phyloP scores from a whole-genome alignment of 2,329 filamentous ascomycete species.

The Penicillium sp. region DNA sequence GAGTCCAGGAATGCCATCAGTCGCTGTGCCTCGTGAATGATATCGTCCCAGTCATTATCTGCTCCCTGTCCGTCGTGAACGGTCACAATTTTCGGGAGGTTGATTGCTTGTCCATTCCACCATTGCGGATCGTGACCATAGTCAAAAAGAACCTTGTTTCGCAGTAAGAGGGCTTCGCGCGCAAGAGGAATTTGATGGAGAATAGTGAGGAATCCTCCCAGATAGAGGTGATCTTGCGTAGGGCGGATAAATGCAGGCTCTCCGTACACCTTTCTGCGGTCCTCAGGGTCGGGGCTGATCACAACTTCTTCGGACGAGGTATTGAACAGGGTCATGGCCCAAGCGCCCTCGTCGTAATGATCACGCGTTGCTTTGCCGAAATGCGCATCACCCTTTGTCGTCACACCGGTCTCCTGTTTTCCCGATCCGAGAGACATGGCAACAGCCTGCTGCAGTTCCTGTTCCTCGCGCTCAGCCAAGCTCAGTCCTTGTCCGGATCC shows the following conservation, averaged over 20 bases:
- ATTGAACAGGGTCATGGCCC: conserved; percentile 56
- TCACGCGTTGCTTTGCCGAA: conserved; percentile 57
- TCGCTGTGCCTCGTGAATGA: conserved; percentile 59
- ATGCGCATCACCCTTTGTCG: conserved; percentile 38
- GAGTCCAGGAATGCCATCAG: conserved; percentile 61
- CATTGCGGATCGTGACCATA: conserved; percentile 59
- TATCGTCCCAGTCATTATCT: conserved; percentile 41
- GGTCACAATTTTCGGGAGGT: conserved; percentile 52
- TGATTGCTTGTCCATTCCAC: conserved; percentile 60
- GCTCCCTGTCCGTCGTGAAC: conserved; percentile 34
- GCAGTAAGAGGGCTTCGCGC: conserved; percentile 55
- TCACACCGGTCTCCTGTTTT: conserved; percentile 57
- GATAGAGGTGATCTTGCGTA: conserved; percentile 51
- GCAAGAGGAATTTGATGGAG: conserved; percentile 60
- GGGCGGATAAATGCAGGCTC: conserved; percentile 60
- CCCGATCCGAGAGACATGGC: conserved; percentile 46
- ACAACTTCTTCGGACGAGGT: conserved; percentile 52
- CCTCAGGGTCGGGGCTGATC: conserved; percentile 52
- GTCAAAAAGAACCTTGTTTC: conserved; percentile 44
- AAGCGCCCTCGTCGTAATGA: conserved; percentile 53
- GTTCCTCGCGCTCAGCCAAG: conserved; percentile 45
- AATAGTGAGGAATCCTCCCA: conserved; percentile 60
- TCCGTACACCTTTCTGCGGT: conserved; percentile 47
- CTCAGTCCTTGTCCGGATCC: conserved; percentile 33
- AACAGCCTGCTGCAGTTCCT: conserved; percentile 47